These are phyloP conservation scores for Mycena venus DNA, from an alignment of 768 basidiomycete genomes.

Conservation along the genomic window DNA sequence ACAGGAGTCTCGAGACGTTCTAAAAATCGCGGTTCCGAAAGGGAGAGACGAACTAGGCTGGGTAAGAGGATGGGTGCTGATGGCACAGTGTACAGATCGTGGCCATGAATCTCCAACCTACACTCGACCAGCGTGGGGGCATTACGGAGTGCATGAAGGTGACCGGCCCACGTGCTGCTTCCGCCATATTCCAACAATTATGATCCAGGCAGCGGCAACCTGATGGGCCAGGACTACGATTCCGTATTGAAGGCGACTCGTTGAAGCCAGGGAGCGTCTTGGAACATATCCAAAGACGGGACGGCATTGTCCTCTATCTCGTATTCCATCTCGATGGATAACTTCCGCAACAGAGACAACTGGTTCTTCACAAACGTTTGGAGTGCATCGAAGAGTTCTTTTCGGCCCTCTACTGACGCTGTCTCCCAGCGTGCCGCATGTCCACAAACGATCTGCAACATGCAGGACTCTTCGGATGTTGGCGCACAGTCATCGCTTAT, in stretches of 20 bases:
- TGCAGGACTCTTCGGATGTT: not conserved
- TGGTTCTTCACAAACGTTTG: not conserved
- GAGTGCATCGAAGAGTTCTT: not conserved
- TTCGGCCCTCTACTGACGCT: not conserved
- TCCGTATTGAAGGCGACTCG: not conserved
- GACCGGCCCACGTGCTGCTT: not conserved
- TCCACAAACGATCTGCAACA: not conserved
- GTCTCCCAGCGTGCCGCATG: conserved; percentile 3
- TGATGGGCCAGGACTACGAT: not conserved
- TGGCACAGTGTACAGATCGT: not conserved
- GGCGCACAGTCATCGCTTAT: no score
- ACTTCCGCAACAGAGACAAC: not conserved
- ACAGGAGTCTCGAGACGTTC: conserved; percentile 1
- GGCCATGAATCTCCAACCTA: not conserved
- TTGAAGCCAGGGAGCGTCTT: not conserved
- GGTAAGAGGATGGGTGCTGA: not conserved
- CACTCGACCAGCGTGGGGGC: not conserved
- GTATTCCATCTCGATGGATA: not conserved
- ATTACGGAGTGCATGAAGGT: not conserved
- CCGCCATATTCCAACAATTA: not conserved
- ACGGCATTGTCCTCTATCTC: not conserved
- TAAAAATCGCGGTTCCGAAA: not conserved
- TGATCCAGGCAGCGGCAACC: not conserved
- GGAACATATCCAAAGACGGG: not conserved
- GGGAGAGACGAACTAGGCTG: conserved; percentile 1